Conservation (phyloP, 2,329 filamentous ascomycete species). For the Sarocladium kiliense region DNA sequence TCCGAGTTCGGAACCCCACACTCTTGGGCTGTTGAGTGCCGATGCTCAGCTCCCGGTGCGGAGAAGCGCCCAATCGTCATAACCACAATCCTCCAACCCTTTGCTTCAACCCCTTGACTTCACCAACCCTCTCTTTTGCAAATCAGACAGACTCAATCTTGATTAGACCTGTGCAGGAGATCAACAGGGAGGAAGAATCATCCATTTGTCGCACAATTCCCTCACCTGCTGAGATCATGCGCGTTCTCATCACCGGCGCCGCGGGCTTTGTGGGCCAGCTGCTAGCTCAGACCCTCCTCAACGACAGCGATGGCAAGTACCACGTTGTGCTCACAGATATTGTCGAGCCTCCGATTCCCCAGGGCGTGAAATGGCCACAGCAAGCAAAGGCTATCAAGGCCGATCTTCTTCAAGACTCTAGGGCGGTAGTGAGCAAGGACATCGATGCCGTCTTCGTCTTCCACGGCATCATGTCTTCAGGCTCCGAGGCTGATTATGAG, state of each 20-base stretch:
- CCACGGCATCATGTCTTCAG: slow-evolving; percentile 60
- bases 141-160: no score
- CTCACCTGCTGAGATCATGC: slow-evolving; percentile 11
- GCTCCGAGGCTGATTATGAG: slow-evolving; percentile 52
- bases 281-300: slow-evolving; percentile 50
- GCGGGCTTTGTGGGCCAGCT: slow-evolving; percentile 62
- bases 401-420: slow-evolving; percentile 18
- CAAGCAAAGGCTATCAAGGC: slow-evolving; percentile 19
- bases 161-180: no score
- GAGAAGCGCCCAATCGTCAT: slow-evolving; percentile 1
- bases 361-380: slow-evolving; percentile 20
- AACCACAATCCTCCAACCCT: not conserved
- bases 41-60: not conserved
- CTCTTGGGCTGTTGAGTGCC: not conserved
- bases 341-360: slow-evolving; percentile 43
- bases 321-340: slow-evolving; percentile 54
- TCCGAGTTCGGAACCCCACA: not conserved
- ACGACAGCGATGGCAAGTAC: slow-evolving; percentile 24
- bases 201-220: no score
- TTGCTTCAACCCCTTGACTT: not conserved
- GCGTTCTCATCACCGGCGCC: slow-evolving; percentile 59
- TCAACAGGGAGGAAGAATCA: no score
- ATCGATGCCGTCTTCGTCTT: slow-evolving; percentile 48
- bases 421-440: slow-evolving; percentile 16
- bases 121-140: no score